phyloP scores from a whole-genome alignment of 164 flowering plant genomes.

The Litsea cubeba region DNA sequence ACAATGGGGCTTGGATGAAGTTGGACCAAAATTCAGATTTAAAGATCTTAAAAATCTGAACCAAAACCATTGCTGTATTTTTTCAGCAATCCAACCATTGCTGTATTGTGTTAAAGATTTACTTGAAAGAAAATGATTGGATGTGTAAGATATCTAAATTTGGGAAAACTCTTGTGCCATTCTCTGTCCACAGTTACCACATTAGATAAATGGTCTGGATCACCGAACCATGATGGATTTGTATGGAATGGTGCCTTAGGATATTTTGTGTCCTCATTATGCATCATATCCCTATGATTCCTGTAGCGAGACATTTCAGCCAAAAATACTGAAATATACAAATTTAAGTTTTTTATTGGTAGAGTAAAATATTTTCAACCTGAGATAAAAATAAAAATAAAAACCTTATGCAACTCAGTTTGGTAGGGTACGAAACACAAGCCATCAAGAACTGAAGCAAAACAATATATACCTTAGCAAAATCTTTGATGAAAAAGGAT shows the following conservation, averaged over 20 bases:
- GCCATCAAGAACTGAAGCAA: background rate
- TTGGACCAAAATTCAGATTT: too few species aligned
- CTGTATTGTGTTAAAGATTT: too few species aligned
- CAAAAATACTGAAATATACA: background rate
- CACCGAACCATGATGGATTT: background rate
- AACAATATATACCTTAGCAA: conserved; percentile 49
- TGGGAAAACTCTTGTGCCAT: background rate
- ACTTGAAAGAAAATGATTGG: background rate
- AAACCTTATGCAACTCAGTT: too few species aligned
- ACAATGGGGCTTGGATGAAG: too few species aligned
- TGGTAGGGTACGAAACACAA: background rate
- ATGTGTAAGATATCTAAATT: background rate
- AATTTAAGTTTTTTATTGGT: too few species aligned
- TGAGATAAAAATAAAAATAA: too few species aligned
- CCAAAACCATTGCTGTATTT: too few species aligned
- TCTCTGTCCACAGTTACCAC: background rate
- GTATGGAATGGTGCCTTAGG: background rate
- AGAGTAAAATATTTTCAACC: too few species aligned
- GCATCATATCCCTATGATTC: background rate
- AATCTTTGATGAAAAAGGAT: conserved; percentile 61
- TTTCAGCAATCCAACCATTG: too few species aligned
- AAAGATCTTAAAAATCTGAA: too few species aligned
- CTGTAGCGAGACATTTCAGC: too few species aligned
- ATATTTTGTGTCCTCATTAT: too few species aligned
- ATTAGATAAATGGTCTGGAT: background rate